A percentile compares a stretch with the other conserved stretches of the same genome.
phyloP scores from a whole-genome alignment of 2,329 filamentous ascomycete genomes.

The Erysiphe pulchra region DNA sequence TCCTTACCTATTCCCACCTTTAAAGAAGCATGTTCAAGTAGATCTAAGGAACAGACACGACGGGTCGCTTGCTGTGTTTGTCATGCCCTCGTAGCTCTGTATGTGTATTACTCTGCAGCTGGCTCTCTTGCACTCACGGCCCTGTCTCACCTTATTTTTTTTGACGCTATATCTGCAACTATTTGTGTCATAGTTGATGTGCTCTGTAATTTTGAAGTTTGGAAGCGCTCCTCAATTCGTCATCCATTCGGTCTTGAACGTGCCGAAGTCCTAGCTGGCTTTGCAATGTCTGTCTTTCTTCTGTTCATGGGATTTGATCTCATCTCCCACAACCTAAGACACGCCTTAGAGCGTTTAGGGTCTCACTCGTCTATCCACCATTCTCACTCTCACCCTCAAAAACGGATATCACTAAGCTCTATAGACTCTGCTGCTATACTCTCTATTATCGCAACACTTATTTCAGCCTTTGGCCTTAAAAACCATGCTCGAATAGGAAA shows the following conservation, averaged over 20 bases:
- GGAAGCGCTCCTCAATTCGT: constrained; percentile 74
- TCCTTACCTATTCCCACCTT: constrained; percentile 79
- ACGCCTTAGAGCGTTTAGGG: constrained; percentile 52
- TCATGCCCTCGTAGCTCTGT: constrained; percentile 59
- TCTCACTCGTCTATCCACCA: constrained; percentile 49
- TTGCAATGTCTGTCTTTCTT: constrained; percentile 85
- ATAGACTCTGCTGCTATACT: constrained; percentile 61
- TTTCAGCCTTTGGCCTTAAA: constrained; percentile 65
- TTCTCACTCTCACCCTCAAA: constrained; percentile 26
- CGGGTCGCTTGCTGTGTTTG: constrained; percentile 75
- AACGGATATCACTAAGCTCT: constrained; percentile 43
- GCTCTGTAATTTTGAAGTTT: constrained; percentile 89
- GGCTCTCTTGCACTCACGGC: constrained; percentile 80
- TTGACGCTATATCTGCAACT: constrained; percentile 77
- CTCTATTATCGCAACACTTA: constrained; percentile 57
- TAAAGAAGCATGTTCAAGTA: constrained; percentile 67
- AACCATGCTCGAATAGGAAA: constrained; percentile 85
- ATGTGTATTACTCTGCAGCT: constrained; percentile 64
- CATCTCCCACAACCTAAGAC: constrained; percentile 78
- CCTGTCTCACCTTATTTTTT: constrained; percentile 78
- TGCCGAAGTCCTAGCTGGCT: constrained; percentile 79
- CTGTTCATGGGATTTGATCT: constrained; percentile 96
- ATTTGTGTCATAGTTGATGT: constrained; percentile 85
- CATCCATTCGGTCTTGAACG: constrained; percentile 87
- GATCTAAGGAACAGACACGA: constrained; percentile 65